Percentiles rank a stretch among this genome's conserved stretches.
Evolutionary conservation across 192 early-diverging fungal genomes (phyloP).

Genomic region (Chytriomyces confervae): DNA sequence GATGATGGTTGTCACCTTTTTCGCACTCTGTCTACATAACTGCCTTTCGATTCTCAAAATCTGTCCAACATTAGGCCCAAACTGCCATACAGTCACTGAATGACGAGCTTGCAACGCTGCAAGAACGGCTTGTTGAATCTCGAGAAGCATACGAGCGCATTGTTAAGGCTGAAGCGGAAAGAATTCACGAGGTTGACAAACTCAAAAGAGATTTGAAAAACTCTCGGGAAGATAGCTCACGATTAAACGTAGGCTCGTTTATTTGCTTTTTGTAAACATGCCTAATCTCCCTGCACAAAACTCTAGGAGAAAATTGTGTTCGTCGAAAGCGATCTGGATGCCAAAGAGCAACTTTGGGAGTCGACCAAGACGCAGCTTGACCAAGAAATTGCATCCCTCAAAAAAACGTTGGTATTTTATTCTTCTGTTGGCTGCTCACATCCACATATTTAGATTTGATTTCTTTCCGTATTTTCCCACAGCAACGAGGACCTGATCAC

Average conservation of each 20-base stretch:
- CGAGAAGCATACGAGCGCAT: conserved; percentile 36
- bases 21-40: background rate
- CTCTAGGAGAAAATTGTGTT: conserved; percentile 19
- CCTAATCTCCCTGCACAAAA: background rate
- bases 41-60: background rate
- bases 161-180: conserved; percentile 34
- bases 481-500: conserved; percentile 60
- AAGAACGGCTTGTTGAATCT: conserved; percentile 22
- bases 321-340: conserved; percentile 55
- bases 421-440: background rate
- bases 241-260: conserved; percentile 6
- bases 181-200: conserved; percentile 10
- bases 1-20: conserved; percentile 4
- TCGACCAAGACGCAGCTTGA: conserved; percentile 48
- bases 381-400: conserved; percentile 47
- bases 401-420: conserved; percentile 38
- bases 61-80: background rate
- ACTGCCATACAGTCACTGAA: conserved; percentile 21
- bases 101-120: conserved; percentile 14
- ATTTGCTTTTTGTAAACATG: background rate
- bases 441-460: background rate
- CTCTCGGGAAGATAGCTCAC: conserved; percentile 9
- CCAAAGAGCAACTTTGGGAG: conserved; percentile 56
- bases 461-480: background rate
- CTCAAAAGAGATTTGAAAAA: conserved; percentile 18